Evolutionary conservation across 805 yeast species (phyloP), one percentile per base, ranked within the genome.

Genomic region (Metschnikowia vanudenii): DNA sequence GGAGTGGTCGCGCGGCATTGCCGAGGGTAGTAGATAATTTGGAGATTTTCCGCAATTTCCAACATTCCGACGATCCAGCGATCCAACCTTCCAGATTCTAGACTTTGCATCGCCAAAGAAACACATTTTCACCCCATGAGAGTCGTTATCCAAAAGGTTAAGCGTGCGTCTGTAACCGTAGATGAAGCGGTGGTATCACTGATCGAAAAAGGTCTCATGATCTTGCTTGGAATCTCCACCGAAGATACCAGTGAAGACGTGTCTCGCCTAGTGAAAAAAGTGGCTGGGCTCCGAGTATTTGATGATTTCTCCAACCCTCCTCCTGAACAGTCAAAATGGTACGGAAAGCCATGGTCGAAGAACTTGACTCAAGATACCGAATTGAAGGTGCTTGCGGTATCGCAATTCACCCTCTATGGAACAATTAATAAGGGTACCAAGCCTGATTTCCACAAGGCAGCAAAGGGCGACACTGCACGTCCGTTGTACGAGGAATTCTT

Each of bases 371-470:
- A 71, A 14, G 95, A 89, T 39, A 68, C 78, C 16, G 65, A 75
- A 2, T 95, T 89, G 12, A 85, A 85, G 57, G 82, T 94, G 3
- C 67, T 94, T 7, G 85, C 95, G 2, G 92, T 94, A 0, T 88
- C 97, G 2, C 99, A 94, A 61, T 94, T 94, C 68, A 94, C 99
- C 0, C 71, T 94, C 34, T 81, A 85, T 63, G 99, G 89, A 0
- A 85, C 79, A 35, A 80, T 94, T 17, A 85, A 81, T 54, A 94
- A 94, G 63, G 98, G 97, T 11, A 77, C 96, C 1, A 92, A 92
- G 60, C 98, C 99, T 0, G 97, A 94, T 61, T 89, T 94, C 65
- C 98, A 92, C 61, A 72, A 73, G 49, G 98, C 98, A 0, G 96
- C 91, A 47, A 88, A 85, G 64, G 96, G 97, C 16, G 74, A 65